These are phyloP conservation scores for Barnettozyma vustinii DNA, from an alignment of 805 yeast genomes.

Conservation along the genomic window DNA sequence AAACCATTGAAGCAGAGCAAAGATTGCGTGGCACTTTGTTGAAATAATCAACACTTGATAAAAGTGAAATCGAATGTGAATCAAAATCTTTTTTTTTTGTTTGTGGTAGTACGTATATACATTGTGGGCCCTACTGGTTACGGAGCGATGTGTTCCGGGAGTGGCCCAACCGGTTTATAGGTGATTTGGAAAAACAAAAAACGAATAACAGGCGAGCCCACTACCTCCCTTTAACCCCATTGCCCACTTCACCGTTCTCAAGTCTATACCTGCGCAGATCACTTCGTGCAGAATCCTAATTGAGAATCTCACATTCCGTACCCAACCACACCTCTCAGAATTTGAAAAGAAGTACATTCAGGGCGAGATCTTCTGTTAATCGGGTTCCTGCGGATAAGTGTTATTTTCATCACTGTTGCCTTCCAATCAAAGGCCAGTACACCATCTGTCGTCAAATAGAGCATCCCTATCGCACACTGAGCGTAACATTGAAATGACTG, in stretches of 20 bases:
- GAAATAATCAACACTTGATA: background rate
- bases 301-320: background rate
- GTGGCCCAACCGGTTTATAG: background rate
- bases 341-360: background rate
- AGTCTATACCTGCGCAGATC: background rate
- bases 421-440: background rate
- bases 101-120: too few species aligned
- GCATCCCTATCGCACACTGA: background rate
- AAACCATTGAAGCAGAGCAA: conserved; percentile 77
- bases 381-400: background rate
- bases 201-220: background rate
- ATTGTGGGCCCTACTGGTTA: background rate
- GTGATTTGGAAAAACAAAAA: background rate
- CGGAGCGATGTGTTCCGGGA: background rate
- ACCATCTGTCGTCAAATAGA: background rate
- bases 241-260: background rate
- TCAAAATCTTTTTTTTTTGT: background rate
- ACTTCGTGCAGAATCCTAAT: background rate
- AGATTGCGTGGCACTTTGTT: conserved; percentile 57
- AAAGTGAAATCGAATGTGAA: background rate
- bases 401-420: background rate
- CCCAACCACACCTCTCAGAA: background rate
- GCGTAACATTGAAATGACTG: background rate
- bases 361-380: background rate
- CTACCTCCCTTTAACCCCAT: background rate